phyloP scores from a whole-genome alignment of 2,329 filamentous ascomycete species.

The Aspergillus phoenicis region DNA sequence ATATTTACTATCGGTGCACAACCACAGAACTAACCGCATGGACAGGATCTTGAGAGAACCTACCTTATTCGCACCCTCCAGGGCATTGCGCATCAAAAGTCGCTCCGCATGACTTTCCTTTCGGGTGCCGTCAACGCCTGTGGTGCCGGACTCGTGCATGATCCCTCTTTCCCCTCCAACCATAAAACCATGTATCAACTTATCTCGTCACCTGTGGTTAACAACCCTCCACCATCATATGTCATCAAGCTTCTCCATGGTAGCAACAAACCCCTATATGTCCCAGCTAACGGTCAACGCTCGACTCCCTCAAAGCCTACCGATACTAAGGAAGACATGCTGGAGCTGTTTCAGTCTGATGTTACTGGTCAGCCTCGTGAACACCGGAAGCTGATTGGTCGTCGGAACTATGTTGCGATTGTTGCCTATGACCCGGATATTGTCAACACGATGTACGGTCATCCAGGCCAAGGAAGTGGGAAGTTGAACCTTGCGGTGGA shows the following conservation, averaged over 20 bases:
- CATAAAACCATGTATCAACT: conserved; percentile 99
- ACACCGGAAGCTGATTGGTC: conserved; percentile 87
- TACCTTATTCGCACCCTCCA: conserved; percentile 96
- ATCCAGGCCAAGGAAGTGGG: conserved; percentile 31
- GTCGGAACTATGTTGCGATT: conserved; percentile 88
- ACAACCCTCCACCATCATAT: conserved; percentile 80
- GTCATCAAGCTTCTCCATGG: conserved; percentile 88
- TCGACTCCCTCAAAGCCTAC: conserved; percentile 66
- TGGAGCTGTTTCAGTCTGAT: conserved; percentile 98
- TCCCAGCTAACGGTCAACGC: conserved; percentile 82
- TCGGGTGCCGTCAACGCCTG: conserved; percentile 87
- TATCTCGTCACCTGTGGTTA: conserved; percentile 89
- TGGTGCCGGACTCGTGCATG: conserved; percentile 90
- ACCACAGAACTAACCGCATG: neutral
- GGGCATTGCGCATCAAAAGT: conserved; percentile 92
- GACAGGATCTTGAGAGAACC: conserved; percentile 83
- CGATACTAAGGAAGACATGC: conserved; percentile 99
- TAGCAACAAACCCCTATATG: conserved; percentile 86
- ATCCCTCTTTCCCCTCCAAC: conserved; percentile 85
- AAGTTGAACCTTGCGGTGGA: conserved; percentile 89
- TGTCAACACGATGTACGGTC: conserved; percentile 53
- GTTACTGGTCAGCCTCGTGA: conserved; percentile 81
- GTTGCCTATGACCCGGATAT: conserved; percentile 92
- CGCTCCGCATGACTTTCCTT: conserved; percentile 93
- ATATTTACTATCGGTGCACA: neutral